A percentile compares a stretch with the other conserved stretches of the same genome.
Conservation (phyloP, 306 rosid genomes). For the Pyrus bretschneideri region DNA sequence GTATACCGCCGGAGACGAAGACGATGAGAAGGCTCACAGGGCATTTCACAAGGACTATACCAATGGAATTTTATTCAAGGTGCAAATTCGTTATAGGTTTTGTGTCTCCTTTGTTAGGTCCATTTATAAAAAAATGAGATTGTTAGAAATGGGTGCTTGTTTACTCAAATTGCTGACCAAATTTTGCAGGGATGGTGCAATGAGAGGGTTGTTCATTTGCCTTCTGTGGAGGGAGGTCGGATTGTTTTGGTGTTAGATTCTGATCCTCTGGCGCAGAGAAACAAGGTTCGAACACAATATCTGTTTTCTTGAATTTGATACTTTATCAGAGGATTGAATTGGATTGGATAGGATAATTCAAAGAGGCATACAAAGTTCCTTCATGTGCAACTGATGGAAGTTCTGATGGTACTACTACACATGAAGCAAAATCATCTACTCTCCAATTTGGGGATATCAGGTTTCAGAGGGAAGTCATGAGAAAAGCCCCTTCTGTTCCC, state of each 20-base stretch:
- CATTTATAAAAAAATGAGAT: no score
- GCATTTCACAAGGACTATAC: constrained; percentile 56
- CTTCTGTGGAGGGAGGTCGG: constrained; percentile 26
- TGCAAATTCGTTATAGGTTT: background rate
- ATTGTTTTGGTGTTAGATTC: constrained; percentile 46
- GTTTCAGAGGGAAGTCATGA: constrained; percentile 56
- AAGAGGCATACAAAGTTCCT: constrained; percentile 52
- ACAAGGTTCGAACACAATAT: constrained; percentile 39
- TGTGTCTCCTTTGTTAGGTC: no score
- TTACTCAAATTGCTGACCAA: background rate
- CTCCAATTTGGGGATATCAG: constrained; percentile 60
- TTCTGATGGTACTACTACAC: constrained; percentile 11
- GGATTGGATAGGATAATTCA: no score
- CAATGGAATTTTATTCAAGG: constrained; percentile 66
- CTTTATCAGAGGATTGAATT: background rate
- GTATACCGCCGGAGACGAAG: constrained; percentile 54
- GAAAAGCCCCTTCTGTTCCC: constrained; percentile 26
- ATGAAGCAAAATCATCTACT: constrained; percentile 22
- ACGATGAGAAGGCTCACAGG: constrained; percentile 65
- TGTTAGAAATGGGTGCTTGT: no score
- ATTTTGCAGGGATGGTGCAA: constrained; percentile 57
- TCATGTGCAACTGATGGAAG: constrained; percentile 29
- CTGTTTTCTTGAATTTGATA: background rate
- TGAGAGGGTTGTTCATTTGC: constrained; percentile 38
- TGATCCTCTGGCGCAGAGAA: constrained; percentile 49